Percentiles rank a stretch among this genome's conserved stretches.
These are phyloP conservation scores for Corylus avellana DNA, from an alignment of 306 rosid genomes.

Conservation along the genomic window DNA sequence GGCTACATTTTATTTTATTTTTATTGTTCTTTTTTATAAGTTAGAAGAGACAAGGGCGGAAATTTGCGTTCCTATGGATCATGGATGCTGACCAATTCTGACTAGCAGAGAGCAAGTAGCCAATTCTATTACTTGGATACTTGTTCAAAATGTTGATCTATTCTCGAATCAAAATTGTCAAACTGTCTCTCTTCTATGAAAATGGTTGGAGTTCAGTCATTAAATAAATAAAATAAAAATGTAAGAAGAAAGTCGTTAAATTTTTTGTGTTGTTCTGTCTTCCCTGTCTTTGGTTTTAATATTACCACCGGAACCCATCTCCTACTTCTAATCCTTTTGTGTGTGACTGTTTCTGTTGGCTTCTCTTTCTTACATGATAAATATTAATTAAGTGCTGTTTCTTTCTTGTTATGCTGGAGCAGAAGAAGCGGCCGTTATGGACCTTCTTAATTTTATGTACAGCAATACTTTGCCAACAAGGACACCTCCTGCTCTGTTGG, in stretches of 20 bases:
- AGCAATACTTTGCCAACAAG: conserved; percentile 35
- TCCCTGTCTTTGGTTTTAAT: not conserved
- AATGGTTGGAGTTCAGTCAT: not conserved
- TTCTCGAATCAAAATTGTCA: not conserved
- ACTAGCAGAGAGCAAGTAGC: no score
- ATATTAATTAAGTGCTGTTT: conserved; percentile 5
- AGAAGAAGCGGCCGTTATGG: conserved; percentile 61
- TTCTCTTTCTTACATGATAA: not conserved
- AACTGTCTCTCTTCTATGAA: not conserved
- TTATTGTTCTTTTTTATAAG: no score
- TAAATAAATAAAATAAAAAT: not conserved
- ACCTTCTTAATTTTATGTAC: conserved; percentile 56
- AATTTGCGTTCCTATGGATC: no score
- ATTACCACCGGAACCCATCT: not conserved
- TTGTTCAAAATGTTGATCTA: not conserved
- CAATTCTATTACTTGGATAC: not conserved
- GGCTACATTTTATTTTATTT: not conserved
- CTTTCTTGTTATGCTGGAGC: conserved; percentile 30
- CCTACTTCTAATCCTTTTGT: not conserved
- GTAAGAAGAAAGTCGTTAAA: not conserved
- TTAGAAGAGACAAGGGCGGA: no score
- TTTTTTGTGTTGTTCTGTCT: not conserved
- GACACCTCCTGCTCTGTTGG: conserved; percentile 41
- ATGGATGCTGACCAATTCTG: no score
- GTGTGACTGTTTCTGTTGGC: not conserved